These are phyloP conservation scores for Thelonectria olida DNA, from an alignment of 2,329 filamentous ascomycete genomes.

Conservation along the genomic window DNA sequence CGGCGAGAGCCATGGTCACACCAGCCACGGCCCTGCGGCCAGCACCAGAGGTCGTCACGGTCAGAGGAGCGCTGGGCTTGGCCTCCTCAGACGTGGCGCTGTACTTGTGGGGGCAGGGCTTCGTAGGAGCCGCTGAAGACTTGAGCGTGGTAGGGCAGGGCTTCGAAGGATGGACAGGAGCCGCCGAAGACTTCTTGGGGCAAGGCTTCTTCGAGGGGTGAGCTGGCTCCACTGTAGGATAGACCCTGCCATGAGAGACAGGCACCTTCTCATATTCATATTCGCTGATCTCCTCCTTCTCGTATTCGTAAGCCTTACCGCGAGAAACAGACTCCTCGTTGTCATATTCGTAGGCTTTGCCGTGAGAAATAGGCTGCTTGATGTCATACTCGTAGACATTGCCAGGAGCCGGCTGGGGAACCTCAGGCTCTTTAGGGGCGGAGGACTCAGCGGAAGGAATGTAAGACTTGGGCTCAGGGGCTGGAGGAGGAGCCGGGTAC, in stretches of 20 bases:
- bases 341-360: too few relatives aligned
- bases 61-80: slow-evolving; percentile 19
- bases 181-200: background rate
- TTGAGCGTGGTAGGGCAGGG: slow-evolving; percentile 2
- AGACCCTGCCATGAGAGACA: too few relatives aligned
- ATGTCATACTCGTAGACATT: too few relatives aligned
- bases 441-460: slow-evolving; percentile 7
- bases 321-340: too few relatives aligned
- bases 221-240: background rate
- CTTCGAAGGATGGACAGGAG: background rate
- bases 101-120: background rate
- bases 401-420: background rate
- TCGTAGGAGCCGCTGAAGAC: slow-evolving; percentile 5
- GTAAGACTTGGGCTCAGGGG: slow-evolving; percentile 9
- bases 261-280: too few relatives aligned
- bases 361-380: too few relatives aligned
- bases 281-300: too few relatives aligned
- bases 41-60: slow-evolving; percentile 31
- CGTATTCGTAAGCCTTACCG: too few relatives aligned
- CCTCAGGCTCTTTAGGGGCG: background rate
- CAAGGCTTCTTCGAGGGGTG: background rate
- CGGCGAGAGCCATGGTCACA: slow-evolving; percentile 20
- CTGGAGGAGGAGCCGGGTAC: slow-evolving; percentile 12
- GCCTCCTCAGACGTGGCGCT: background rate
- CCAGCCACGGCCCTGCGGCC: slow-evolving; percentile 26